Evolutionary conservation across 352 stramenopile genomes (phyloP), one percentile per base, ranked within the genome.

Genomic region (Plasmopara halstedii): DNA sequence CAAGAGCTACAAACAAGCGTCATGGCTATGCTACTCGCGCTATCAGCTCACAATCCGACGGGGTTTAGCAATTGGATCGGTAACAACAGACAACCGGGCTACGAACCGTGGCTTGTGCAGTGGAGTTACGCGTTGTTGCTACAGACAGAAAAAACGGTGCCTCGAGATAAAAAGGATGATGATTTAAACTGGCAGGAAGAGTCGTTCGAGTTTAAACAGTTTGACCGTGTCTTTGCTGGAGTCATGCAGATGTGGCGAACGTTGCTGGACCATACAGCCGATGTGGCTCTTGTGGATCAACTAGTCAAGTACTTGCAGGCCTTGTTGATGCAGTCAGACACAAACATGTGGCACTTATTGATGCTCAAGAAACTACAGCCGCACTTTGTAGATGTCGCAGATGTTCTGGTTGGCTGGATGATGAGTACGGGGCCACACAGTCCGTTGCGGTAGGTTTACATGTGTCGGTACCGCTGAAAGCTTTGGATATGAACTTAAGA

Each of bases 341-440:
- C 4, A 2, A 27, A 46, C 8, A 56, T 67, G 33, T 75, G 64
- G 58, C 42, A 43, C 7, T 20, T 22, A 3, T 21, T 81, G 6
- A 21, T 73, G 23, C 34, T 64, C 1, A 74, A 63, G 39, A 80
- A 73, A 22, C 14, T 85, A n/a, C 70, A 85, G 58, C 32, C 53
- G 15, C 73, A 85, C 33, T 88, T 88, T 60, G 72, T 88, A 14
- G 72, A 85, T 44, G 67, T 85, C 11, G 76, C 76, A 4, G 73
- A 88, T 20, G 67, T 85, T 14, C 46, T 85, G 6, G 69, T 88
- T 39, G 73, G 68, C 23, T 88, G 76, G 76, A 74, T 69, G 10
- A 83, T 78, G 67, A 80, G 46, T 22, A 56, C 67, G 14, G 58
- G 51, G n/a, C 55, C 65, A 6, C 22, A 46, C 6, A 68, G 46